Base-by-base conservation (phyloP, 805 yeast genomes). In the Metschnikowia bowlesiae region DNA sequence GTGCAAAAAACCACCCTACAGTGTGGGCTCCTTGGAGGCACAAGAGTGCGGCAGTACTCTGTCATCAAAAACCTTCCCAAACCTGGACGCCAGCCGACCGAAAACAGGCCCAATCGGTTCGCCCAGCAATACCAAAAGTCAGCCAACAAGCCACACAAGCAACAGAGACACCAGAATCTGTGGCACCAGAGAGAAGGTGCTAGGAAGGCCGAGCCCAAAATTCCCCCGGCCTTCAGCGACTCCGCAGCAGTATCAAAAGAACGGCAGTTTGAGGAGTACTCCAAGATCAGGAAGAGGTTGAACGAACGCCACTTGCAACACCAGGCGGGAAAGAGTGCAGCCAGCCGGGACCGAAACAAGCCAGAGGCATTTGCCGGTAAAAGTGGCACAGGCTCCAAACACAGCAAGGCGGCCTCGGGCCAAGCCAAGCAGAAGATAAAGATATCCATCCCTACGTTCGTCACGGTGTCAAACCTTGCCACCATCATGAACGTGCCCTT, bases 381-480 rank as follows among this genome's bases (percentile, higher is more conserved):
- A 2, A 8, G 16, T 6, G 36, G 36, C 16, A 13, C 16, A 11
- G 39, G 39, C 14, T 8, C 28, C n/a, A 22, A 37, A 18, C 18
- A 34, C 6, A 16, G 37, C n/a, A 34, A 37, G 39, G 18, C 28
- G 13, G 9, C 6, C 14, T 3, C 16, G 29, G 6, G 16, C 13
- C 36, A 13, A n/a, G 26, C 35, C 11, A 39, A 47, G 22, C 60
- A 52, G 16, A 60, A 59, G 7, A 55, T 73, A 46, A 66, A 65
- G 47, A 65, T 73, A 39, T 59, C 64, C n/a, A 73, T 92, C 31
- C 97, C 97, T 0, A 79, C 86, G 8, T 90, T 85, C 60, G 76
- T 89, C 5, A 81, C 95, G 0, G 87, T 92, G 2, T 76, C 92
- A 2, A 87, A 90, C 55, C 72, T 92, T 40, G 86, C 97, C 0